Evolutionary conservation across 768 basidiomycete species (phyloP), one percentile per base, ranked within the genome.

Genomic region (Boletus sp.): DNA sequence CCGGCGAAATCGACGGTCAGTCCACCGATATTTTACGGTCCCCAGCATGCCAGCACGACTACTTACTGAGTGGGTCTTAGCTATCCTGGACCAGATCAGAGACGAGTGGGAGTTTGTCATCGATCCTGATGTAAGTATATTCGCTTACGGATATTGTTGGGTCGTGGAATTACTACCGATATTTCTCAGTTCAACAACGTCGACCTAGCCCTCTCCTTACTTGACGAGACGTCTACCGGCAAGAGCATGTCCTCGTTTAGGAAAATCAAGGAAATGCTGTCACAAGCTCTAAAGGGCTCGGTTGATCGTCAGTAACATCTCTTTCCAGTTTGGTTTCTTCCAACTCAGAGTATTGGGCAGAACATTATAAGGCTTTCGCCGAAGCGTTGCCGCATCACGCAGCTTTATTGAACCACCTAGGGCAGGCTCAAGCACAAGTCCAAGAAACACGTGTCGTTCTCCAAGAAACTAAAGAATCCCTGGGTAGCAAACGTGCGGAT

Each of bases 351-450:
- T 55, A 54, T 52, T 57, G 59, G 41, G n/a, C 71, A 90, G 90
- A 87, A 63, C 88, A 98, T 64, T 97, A 95, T 68, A 87, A 96
- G 71, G 85, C 94, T 3, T 98, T 98, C 69, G 93, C 93, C 40
- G 86, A 93, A n/a, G 87, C 94, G 0, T 76, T 98, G 23, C 93
- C 95, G 0, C 92, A 93, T 60, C 97, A 98, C 68, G 82, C 90
- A 2, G 80, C 85, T 3, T 77, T 98, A 13, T 63, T 94, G 38
- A 80, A 73, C 43, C 87, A 91, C 53, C 79, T 99, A 5, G 75
- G 76, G 14, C 78, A 82, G 33, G 83, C 89, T 5, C 94, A 96
- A 70, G 72, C 75, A 1, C 88, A 97, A 62, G 82, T 94, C 35
- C 76, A 79, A 21, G 81, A 82, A 35, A 82, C 93, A 14, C 85